These are phyloP conservation scores for Coleophoma crateriformis DNA, from an alignment of 2,329 filamentous ascomycete genomes.

Conservation along the genomic window DNA sequence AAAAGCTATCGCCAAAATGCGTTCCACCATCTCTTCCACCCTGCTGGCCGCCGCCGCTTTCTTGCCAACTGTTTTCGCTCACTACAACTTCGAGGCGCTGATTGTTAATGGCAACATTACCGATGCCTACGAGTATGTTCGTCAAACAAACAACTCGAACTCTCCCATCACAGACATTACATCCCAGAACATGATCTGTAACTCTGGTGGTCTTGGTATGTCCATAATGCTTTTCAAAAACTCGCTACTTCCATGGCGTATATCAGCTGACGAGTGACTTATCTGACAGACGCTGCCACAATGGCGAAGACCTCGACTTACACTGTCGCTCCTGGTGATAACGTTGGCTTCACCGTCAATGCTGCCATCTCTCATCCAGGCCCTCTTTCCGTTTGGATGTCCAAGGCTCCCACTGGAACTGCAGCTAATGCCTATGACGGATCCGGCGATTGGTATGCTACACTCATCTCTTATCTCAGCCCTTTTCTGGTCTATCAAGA, in stretches of 20 bases:
- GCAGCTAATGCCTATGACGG: slow-evolving; percentile 20
- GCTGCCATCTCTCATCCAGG: slow-evolving; percentile 23
- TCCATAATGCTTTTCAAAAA: too few species aligned
- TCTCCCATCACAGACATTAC: slow-evolving; percentile 42
- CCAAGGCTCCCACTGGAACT: slow-evolving; percentile 17
- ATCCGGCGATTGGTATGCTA: too few species aligned
- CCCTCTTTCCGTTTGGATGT: slow-evolving; percentile 19
- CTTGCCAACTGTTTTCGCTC: neutral
- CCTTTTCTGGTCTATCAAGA: too few species aligned
- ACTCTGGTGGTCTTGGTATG: slow-evolving; percentile 26
- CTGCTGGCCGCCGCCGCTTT: too few species aligned
- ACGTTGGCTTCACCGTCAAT: slow-evolving; percentile 14
- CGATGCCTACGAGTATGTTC: slow-evolving; percentile 43
- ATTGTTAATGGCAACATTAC: slow-evolving; percentile 32
- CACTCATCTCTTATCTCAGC: too few species aligned
- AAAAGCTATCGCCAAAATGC: too few species aligned
- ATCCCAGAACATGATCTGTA: slow-evolving; percentile 38
- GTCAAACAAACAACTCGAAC: slow-evolving; percentile 34
- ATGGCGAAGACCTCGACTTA: too few species aligned
- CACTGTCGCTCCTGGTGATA: slow-evolving; percentile 18
- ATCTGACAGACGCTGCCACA: too few species aligned
- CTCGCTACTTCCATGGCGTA: too few species aligned
- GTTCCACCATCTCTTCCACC: too few species aligned
- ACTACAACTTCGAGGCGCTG: slow-evolving; percentile 3
- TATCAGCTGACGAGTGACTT: too few species aligned